Base-by-base conservation (phyloP, 2,329 filamentous ascomycete species). In the Celoporthe dispersa region DNA sequence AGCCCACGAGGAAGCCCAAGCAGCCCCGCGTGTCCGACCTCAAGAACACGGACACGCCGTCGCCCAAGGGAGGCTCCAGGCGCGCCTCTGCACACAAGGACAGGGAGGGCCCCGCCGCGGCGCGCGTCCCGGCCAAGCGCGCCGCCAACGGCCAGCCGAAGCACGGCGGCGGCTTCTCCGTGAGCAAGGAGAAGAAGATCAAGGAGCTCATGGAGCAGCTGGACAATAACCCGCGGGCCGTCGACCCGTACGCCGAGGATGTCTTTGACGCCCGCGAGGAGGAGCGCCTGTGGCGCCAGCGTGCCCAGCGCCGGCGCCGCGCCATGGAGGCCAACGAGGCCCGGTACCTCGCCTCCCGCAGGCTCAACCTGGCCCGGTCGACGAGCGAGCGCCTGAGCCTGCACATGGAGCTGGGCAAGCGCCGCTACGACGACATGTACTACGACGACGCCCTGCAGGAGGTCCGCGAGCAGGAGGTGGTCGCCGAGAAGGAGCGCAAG, bases 401-500 rank as follows among this genome's bases (percentile, higher is more conserved):
- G 59, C 92, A 95, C 76, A 89, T 91, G 64, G 86, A 90, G 65
- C 85, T 88, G 25, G 93, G 93, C 53, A 92, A 92, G 76, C 86
- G 91, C 67, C 90, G 93, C 41, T 98, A 93, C 79, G 89, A 93
- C 70, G 86, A 92, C 19, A 84, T 90, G 61, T 90, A 96, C 78
- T 94, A 94, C 77, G 88, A 92, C 25, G 90, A 92, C 55, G 95
- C 96, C 1, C 87, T 95, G 71, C 88, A 92, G 67, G 92, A 97
- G 75, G 95, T 98, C 2, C 92, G 96, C 74, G 92, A 94, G 72
- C 93, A 94, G 74, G 95, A 98, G 79, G 86, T 98, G 9, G 92
- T 92, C 71, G 94, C 95, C 72, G 96, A 99, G 81, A 99, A 99
- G 83, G 96, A 99, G 81, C 93, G 96, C 74, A 99, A 99, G 85